Conservation (phyloP, 768 basidiomycete species). For the Pleurotus pulmonarius region DNA sequence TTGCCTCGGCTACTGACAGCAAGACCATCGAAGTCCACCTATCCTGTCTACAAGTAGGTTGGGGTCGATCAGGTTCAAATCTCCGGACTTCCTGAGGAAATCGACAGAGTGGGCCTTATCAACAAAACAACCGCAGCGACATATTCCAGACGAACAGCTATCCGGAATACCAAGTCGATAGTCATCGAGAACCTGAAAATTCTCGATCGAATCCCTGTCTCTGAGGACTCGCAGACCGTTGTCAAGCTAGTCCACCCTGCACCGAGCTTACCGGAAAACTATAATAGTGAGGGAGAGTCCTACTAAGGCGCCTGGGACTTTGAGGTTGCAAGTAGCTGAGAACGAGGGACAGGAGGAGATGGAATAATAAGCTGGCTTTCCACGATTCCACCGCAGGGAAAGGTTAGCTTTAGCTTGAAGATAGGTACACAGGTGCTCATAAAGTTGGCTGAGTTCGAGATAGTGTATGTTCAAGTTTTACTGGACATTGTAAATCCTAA, state of each 20-base stretch:
- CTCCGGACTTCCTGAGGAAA: conserved; percentile 23
- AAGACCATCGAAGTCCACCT: conserved; percentile 28
- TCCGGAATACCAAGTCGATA: conserved; percentile 13
- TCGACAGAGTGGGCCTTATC: no score
- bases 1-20: conserved; percentile 22
- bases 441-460: no score
- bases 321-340: background rate
- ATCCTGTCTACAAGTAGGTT: conserved; percentile 25
- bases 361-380: background rate
- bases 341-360: background rate
- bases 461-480: no score
- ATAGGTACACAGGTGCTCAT: no score
- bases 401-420: conserved; percentile 7
- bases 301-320: background rate
- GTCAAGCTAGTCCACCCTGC: background rate
- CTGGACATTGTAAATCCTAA: no score
- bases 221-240: background rate
- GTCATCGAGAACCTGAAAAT: conserved; percentile 9
- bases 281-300: background rate
- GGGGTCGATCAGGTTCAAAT: conserved; percentile 31
- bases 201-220: conserved; percentile 13
- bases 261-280: background rate
- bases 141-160: conserved; percentile 4
- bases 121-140: background rate
- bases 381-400: conserved; percentile 1